These are phyloP conservation scores for Sutorius australiensis DNA, from an alignment of 768 basidiomycete genomes.

Conservation along the genomic window DNA sequence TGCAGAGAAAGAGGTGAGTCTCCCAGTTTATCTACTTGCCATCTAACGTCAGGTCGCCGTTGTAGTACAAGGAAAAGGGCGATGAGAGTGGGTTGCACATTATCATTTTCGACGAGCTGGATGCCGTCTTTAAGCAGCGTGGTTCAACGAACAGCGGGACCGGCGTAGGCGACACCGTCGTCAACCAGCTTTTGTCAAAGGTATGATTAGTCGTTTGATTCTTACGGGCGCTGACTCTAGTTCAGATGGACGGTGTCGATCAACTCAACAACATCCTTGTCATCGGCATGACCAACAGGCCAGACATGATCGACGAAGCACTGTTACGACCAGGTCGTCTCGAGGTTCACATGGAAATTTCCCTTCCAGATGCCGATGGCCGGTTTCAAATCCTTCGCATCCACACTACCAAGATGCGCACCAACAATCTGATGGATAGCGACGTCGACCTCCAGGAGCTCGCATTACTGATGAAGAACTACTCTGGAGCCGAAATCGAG, in stretches of 20 bases:
- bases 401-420: conserved; percentile 93
- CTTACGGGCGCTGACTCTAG: conserved; percentile 8
- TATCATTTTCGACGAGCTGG: conserved; percentile 98
- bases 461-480: conserved; percentile 88
- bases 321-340: conserved; percentile 95
- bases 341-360: conserved; percentile 99
- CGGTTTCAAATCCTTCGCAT: conserved; percentile 92
- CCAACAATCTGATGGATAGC: conserved; percentile 81
- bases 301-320: conserved; percentile 99
- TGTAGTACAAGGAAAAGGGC: conserved; percentile 91
- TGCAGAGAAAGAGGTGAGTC: conserved; percentile 86
- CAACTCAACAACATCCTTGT: conserved; percentile 98
- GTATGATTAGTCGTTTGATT: conserved; percentile 33
- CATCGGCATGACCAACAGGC: conserved; percentile 98
- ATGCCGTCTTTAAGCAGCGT: conserved; percentile 98
- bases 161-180: conserved; percentile 97
- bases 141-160: conserved; percentile 88
- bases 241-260: conserved; percentile 98
- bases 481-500: conserved; percentile 93
- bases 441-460: conserved; percentile 85
- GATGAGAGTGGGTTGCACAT: conserved; percentile 98
- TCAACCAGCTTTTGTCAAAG: conserved; percentile 98
- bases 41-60: background rate
- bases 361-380: conserved; percentile 90
- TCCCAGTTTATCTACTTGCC: background rate